Base-by-base conservation (phyloP, 108 stramenopile species). In the Cylindrotheca fusiformis region DNA sequence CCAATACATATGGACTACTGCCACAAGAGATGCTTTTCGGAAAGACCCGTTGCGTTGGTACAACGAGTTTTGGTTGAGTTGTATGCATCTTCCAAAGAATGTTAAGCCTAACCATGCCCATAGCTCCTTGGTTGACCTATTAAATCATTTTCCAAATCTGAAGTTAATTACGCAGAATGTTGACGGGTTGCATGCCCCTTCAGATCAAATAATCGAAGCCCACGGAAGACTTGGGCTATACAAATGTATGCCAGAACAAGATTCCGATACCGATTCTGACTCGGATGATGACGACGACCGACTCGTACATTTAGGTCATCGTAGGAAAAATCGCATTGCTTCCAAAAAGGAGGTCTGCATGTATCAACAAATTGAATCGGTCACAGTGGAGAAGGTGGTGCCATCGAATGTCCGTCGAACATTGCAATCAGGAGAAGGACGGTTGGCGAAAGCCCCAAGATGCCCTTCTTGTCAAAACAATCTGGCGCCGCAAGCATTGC, bases 1-100 rank as follows among this genome's bases (percentile, higher is more conserved):
- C n/a, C 19, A 69, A 25, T 73, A 76, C 5, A 68, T 88, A 29
- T 88, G 87, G 87, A 80, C 77, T 24, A 75, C 36, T 31, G 71
- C 87, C 30, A 88, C 87, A 0, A 69, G 87, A 23, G 82, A 84
- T 49, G 67, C 69, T 14, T 88, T 88, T 69, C 83, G 87, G 3
- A 74, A 85, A 46, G 77, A 88, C 56, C 87, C 87, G 2, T 56
- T 89, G 41, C 69, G 74, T 20, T 96, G 95, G 80, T 95, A 93
- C 76, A 76, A 80, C 50, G 71, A 81, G 1, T 96, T 97, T 50
- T 82, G 80, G 75, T 32, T 76, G 17, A 90, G 87, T 6, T 60
- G 71, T 55, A 69, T 85, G 52, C 53, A 50, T 12, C 25, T 72
- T 32, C 58, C 65, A 44, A 20, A 23, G 27, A 30, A 64, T 19